A percentile compares a stretch with the other conserved stretches of the same genome.
Evolutionary conservation across 768 basidiomycete species (phyloP).

Genomic region (Phlegmacium glaucopus): DNA sequence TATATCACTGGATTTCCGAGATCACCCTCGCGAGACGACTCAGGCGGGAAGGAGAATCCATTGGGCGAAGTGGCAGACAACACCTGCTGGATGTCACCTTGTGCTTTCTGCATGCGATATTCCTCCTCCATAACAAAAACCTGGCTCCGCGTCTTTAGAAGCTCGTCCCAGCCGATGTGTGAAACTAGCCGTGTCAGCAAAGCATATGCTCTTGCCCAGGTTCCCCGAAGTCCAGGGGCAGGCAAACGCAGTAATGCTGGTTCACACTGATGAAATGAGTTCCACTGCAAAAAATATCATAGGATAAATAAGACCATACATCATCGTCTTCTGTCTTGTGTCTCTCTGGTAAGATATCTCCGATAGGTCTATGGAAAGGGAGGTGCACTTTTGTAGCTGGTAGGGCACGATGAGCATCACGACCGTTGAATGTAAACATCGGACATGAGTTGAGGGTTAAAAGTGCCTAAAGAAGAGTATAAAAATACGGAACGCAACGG

Average conservation of each 20-base stretch:
- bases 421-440: conserved; percentile 99
- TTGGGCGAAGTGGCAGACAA: conserved; percentile 18
- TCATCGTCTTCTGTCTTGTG: conserved; percentile 83
- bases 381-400: conserved; percentile 79
- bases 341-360: conserved; percentile 86
- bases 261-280: conserved; percentile 61
- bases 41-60: conserved; percentile 5
- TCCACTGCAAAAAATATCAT: background rate
- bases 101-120: conserved; percentile 94
- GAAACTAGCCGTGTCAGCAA: conserved; percentile 89
- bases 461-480: conserved; percentile 47
- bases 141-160: conserved; percentile 87
- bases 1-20: conserved; percentile 46
- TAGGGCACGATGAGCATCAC: conserved; percentile 86
- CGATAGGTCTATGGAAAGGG: conserved; percentile 81
- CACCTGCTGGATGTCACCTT: conserved; percentile 56
- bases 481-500: background rate
- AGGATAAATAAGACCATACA: conserved; percentile 32
- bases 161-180: conserved; percentile 98
- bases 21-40: conserved; percentile 25
- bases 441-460: conserved; percentile 98
- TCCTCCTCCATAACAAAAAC: conserved; percentile 99
- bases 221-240: conserved; percentile 90
- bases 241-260: conserved; percentile 92
- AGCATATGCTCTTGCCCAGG: conserved; percentile 92